phyloP scores from a whole-genome alignment of 164 flowering plant genomes.

The Platanus orientalis region DNA sequence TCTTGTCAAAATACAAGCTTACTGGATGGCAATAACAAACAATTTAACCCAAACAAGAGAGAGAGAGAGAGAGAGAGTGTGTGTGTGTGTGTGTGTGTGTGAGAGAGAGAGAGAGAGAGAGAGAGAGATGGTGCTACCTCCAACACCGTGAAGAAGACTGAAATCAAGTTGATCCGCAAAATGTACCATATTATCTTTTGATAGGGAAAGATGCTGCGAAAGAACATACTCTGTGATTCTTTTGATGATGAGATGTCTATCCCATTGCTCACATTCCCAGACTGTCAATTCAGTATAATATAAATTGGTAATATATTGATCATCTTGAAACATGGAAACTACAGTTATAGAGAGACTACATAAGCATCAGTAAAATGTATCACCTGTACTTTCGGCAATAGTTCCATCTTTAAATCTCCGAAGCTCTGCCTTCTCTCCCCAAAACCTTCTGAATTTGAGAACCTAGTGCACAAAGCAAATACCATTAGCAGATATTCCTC shows the following conservation, averaged over 20 bases:
- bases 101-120: too few relatives aligned
- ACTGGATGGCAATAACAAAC: neutral
- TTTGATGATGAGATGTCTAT: slow-evolving; percentile 70
- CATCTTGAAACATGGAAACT: slow-evolving; percentile 4
- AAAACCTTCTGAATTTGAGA: slow-evolving; percentile 64
- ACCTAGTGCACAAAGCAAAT: slow-evolving; percentile 34
- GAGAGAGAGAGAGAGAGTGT: slow-evolving; percentile 1
- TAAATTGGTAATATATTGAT: slow-evolving; percentile 1
- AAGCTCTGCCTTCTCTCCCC: slow-evolving; percentile 94
- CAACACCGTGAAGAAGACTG: slow-evolving; percentile 50
- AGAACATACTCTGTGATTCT: slow-evolving; percentile 64
- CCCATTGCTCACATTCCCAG: slow-evolving; percentile 77
- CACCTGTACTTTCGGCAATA: slow-evolving; percentile 89
- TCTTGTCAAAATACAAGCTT: neutral
- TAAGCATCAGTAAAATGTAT: slow-evolving; percentile 14
- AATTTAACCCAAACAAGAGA: neutral
- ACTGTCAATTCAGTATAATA: slow-evolving; percentile 33
- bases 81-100: too few relatives aligned
- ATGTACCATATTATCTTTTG: slow-evolving; percentile 42
- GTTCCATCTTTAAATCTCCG: slow-evolving; percentile 79
- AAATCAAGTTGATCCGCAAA: slow-evolving; percentile 86
- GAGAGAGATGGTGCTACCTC: slow-evolving; percentile 34
- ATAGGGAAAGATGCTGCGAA: slow-evolving; percentile 60
- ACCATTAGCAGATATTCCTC: slow-evolving; percentile 1
- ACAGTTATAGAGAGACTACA: neutral